Percentiles rank a stretch among this genome's conserved stretches.
phyloP scores from a whole-genome alignment of 1,284 basidiomycete genomes.

The Tylopilus sp. region DNA sequence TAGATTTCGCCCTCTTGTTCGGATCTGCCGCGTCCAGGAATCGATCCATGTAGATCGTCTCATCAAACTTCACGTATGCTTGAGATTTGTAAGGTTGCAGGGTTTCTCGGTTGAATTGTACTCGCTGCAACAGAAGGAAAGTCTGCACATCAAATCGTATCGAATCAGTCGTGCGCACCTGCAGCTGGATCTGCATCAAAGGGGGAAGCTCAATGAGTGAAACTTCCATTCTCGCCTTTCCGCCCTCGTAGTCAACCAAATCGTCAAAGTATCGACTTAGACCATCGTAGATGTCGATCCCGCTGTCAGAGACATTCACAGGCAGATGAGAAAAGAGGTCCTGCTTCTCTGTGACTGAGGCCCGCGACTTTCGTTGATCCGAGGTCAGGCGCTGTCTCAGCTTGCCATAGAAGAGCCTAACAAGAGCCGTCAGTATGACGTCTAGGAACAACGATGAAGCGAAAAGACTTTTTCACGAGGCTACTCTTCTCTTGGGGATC shows the following conservation, averaged over 20 bases:
- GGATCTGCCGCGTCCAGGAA: conserved; percentile 79
- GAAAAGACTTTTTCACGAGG: conserved; percentile 70
- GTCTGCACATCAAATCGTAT: neutral
- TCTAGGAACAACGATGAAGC: neutral
- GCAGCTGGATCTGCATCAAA: conserved; percentile 91
- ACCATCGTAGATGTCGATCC: conserved; percentile 90
- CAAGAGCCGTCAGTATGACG: conserved; percentile 5
- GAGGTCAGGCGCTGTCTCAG: conserved; percentile 71
- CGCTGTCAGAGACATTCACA: conserved; percentile 87
- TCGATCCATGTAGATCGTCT: conserved; percentile 87
- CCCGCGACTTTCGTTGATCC: conserved; percentile 43
- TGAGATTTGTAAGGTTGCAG: conserved; percentile 93
- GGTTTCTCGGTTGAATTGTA: conserved; percentile 92
- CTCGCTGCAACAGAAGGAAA: conserved; percentile 54
- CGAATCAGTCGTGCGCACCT: conserved; percentile 48
- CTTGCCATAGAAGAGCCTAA: conserved; percentile 85
- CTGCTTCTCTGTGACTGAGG: conserved; percentile 77
- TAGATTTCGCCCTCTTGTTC: conserved; percentile 66
- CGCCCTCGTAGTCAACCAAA: conserved; percentile 84
- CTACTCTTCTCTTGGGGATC: conserved; percentile 57
- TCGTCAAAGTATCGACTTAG: conserved; percentile 91
- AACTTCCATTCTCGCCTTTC: conserved; percentile 85
- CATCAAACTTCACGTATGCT: conserved; percentile 87
- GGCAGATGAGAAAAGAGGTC: conserved; percentile 93
- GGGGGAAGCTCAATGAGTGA: conserved; percentile 85